Evolutionary conservation across 305 asterid species (phyloP).

Genomic region (Fraxinus angustifolia): DNA sequence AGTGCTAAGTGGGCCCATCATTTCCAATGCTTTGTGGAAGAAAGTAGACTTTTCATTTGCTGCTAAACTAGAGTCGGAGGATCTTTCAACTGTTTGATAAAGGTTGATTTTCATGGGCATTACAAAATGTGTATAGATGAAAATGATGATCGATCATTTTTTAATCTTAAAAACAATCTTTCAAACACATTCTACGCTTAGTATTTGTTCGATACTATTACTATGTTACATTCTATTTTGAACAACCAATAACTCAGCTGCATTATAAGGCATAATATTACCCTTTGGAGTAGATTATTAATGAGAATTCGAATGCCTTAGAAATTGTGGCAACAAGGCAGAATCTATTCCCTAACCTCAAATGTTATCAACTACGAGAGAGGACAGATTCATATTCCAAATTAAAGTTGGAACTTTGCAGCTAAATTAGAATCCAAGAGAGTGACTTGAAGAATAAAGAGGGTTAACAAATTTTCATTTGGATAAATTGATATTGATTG

Average conservation of each 20-base stretch:
- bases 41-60: neutral
- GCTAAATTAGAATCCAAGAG: slow-evolving; percentile 25
- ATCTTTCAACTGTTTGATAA: neutral
- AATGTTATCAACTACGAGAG: slow-evolving; percentile 33
- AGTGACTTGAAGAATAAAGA: slow-evolving; percentile 33
- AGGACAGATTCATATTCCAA: slow-evolving; percentile 56
- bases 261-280: neutral
- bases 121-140: neutral
- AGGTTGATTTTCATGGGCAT: neutral
- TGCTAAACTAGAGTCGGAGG: neutral
- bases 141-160: neutral
- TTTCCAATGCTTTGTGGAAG: neutral
- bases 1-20: neutral
- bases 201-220: neutral
- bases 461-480: slow-evolving; percentile 7
- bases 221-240: neutral
- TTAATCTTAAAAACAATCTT: neutral
- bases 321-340: slow-evolving; percentile 28
- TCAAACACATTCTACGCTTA: neutral
- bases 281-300: slow-evolving; percentile 12
- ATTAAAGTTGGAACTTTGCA: slow-evolving; percentile 19
- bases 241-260: neutral
- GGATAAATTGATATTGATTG: slow-evolving; percentile 17
- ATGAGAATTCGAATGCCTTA: slow-evolving; percentile 28
- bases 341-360: slow-evolving; percentile 40